Evolutionary conservation across 805 yeast genomes (phyloP), one percentile per base, ranked within the genome.

Genomic region (Kazachstania bromeliacearum): DNA sequence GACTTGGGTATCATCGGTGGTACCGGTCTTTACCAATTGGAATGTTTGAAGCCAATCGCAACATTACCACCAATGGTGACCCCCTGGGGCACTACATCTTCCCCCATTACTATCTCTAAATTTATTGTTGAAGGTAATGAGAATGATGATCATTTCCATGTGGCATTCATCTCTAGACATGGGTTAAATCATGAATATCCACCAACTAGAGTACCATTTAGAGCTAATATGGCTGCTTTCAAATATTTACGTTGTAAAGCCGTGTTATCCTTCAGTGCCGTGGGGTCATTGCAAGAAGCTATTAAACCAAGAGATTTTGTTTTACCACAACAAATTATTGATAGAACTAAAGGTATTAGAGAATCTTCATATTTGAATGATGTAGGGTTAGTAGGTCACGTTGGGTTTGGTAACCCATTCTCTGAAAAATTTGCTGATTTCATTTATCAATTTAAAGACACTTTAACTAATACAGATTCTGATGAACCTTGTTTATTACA

Each of bases 71-170:
- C 85, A 12, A 63, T 87, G 40, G 72, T 81, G 14, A 92, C 99
- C 3, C 99, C 99, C 16, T 92, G 97, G 97, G 99, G 98, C 8
- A 73, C 71, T 47, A 96, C 99, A 16, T 87, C 96, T 4, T 80
- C 94, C 10, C 88, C 96, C 27, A 83, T 92, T 55, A 88, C 96
- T 33, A 77, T 92, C 42, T 80, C 94, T n/a, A 76, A 71, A 46
- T 84, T 95, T 28, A 62, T 64, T 3, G 45, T 46, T 19, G 34
- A 36, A 7, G 33, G 23, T 7, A 49, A 64, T 24, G 95, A 94
- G 2, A 20, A 31, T 1, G 31, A 38, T 13, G 45, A 45, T 18
- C 46, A 42, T 12, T 77, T 85, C 58, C 84, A 87, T 32, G 82
- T 92, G 34, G 97, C 97, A 1, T 92, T 92, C 53, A 68, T 92